A percentile compares a stretch with the other conserved stretches of the same genome.
Evolutionary conservation across 2,329 filamentous ascomycete species (phyloP).

Genomic region (Neocatenulostroma microsporum): DNA sequence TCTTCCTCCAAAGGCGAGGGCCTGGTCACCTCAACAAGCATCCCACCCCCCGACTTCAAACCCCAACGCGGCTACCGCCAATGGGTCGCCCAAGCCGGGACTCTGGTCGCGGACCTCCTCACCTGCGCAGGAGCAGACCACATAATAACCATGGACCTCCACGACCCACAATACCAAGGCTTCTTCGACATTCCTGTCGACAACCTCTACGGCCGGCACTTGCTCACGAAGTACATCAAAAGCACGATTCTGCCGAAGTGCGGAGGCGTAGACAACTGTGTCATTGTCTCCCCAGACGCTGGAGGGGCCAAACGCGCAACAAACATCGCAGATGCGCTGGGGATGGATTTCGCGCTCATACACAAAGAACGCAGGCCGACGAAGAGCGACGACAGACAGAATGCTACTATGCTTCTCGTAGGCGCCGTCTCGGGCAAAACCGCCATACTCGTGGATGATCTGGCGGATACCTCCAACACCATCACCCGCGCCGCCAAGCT

Average conservation of each 20-base stretch:
- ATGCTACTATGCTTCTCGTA: constrained; percentile 86
- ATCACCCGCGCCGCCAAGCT: constrained; percentile 94
- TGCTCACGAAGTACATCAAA: constrained; percentile 63
- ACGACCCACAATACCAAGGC: constrained; percentile 94
- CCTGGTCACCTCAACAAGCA: constrained; percentile 13
- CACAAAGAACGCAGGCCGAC: constrained; percentile 96
- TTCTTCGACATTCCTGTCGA: constrained; percentile 99
- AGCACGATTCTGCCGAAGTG: constrained; percentile 76
- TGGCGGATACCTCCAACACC: constrained; percentile 93
- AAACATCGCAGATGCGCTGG: constrained; percentile 84
- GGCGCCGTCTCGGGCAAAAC: constrained; percentile 74
- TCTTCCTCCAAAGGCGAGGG: not conserved
- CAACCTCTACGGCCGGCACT: constrained; percentile 81
- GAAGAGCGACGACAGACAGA: constrained; percentile 73
- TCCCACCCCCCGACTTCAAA: constrained; percentile 48
- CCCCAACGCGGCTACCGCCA: constrained; percentile 92
- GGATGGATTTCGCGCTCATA: constrained; percentile 93
- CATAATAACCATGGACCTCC: constrained; percentile 94
- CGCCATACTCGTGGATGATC: constrained; percentile 86
- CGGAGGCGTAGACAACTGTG: constrained; percentile 44
- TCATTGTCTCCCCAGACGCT: constrained; percentile 93
- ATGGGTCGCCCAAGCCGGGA: constrained; percentile 97
- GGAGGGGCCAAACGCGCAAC: constrained; percentile 95
- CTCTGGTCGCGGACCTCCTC: constrained; percentile 84
- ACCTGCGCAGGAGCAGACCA: constrained; percentile 95